Base-by-base conservation (phyloP, 352 stramenopile genomes). In the Phytophthora rubi region DNA sequence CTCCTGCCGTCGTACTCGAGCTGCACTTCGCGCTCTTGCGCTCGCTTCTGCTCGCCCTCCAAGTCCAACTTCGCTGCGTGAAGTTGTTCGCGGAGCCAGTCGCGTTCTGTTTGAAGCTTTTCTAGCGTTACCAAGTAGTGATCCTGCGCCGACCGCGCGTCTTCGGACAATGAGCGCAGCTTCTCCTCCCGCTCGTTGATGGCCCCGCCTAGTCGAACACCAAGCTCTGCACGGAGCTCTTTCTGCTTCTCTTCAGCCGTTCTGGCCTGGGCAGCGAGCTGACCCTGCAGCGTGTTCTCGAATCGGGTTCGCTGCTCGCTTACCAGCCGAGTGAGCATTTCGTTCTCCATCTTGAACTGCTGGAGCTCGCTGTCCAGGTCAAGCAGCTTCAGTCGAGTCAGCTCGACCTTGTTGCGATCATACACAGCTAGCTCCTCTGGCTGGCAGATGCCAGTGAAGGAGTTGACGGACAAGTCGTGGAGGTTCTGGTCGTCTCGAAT, bases 341-440 rank as follows among this genome's bases (percentile, higher is more conserved):
- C 86, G 47, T 91, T 92, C 58, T 92, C 84, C 8, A 91, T 73
- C 37, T 85, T 88, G 21, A 90, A 67, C 48, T 94, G 86, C 61
- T 90, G 80, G 48, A 89, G 53, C 18, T 94, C 86, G 2, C 68
- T 72, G 21, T 92, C 86, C 10, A 92, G 33, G 21, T 94, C 84
- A 65, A 92, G 79, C 8, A 80, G 33, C 51, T 79, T 83, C 0
- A 94, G 63, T 16, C 80, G 76, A 12, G 68, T 70, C 12, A 91
- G 58, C 33, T 90, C 81, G 2, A 91, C 72, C 10, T 76, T 76
- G 56, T 64, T 90, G 26, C 81, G 81, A 52, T 90, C 83, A 39
- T 83, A 91, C 23, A 89, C 33, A 15, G 77, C 82, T 6, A 91
- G 49, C 53, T 93, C 85, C 42, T 90, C 85, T 0, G 79, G 47